Base-by-base conservation (phyloP, 768 basidiomycete genomes). In the Pleurotus salmoneostramineus region DNA sequence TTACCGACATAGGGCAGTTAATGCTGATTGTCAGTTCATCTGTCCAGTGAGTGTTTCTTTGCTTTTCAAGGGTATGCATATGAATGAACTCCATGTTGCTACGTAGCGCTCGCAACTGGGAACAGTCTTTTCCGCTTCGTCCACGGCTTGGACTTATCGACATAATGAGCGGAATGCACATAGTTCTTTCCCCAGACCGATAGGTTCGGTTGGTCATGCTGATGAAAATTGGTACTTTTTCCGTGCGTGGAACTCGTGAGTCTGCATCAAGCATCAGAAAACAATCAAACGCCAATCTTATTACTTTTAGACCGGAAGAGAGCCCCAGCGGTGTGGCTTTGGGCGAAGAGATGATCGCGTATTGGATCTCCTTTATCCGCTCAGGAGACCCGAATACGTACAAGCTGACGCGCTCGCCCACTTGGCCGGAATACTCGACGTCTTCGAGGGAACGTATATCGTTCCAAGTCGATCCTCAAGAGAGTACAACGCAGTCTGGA, bases 191-290 rank as follows among this genome's bases (percentile, higher is more conserved):
- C 21, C 80, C 80, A 0, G 36, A 11, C 40, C 35, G n/a, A 1
- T 32, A 15, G 14, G 32, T 37, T 33, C 59, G 21, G 21, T 61
- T 4, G 69, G 70, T 8, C 69, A 68, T n/a, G 51, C 65, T 1
- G 68, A 49, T 6, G 79, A 27, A 3, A 27, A 27, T 3, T 27
- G 21, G 21, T 27, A 27, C 21, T 82, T 0, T 65, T 50, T 1
- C 84, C 85, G 59, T 77, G 84, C 6, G 76, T 85, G 0, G 85
- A 84, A 65, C 84, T 87, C 62, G 85, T 80, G 79, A 84, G 84
- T 81, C 82, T 86, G 83, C 84, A 83, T 71, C 66, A 67, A 21
- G 85, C 85, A 1, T 77, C 74, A 2, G 80, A 80, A 57, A 84
- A 83, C 34, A 6, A 40, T 27, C 17, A 11, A 34, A 2, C 56